Evolutionary conservation across 2,329 filamentous ascomycete genomes (phyloP).

Genomic region (Diaporthe australafricana): DNA sequence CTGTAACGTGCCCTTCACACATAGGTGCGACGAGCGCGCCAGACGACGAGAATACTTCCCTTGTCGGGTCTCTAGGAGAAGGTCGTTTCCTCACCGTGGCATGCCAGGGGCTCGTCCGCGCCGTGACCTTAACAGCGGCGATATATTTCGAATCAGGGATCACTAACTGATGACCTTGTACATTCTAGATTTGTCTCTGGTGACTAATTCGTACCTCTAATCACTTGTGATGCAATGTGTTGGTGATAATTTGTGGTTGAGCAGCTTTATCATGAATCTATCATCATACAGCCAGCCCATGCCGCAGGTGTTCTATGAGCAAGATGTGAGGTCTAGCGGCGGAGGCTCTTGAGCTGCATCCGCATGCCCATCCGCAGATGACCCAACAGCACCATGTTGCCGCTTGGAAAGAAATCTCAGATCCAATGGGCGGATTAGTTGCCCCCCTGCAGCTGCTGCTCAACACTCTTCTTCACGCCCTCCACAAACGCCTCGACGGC

Average conservation of each 20-base stretch:
- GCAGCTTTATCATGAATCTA: constrained; percentile 12
- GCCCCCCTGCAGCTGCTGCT: constrained; percentile 57
- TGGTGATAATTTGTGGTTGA: not conserved
- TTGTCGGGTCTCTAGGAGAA: too few relatives aligned
- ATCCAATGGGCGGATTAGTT: constrained; percentile 38
- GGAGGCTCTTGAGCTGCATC: too few relatives aligned
- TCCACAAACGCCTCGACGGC: constrained; percentile 93
- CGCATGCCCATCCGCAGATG: not conserved
- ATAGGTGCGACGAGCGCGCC: not conserved
- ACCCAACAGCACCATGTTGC: not conserved
- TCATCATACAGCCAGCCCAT: not conserved
- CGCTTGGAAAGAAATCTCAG: not conserved
- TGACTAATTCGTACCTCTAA: not conserved
- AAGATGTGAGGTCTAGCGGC: not conserved
- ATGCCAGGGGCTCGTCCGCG: not conserved
- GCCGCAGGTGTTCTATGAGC: not conserved
- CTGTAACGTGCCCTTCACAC: not conserved
- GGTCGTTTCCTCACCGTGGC: not conserved
- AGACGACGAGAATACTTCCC: too few relatives aligned
- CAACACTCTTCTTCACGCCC: constrained; percentile 83
- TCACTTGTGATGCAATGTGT: not conserved
- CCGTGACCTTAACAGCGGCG: not conserved
- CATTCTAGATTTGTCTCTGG: not conserved
- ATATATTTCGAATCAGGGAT: not conserved
- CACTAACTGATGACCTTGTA: not conserved